Evolutionary conservation across 176 grass and related monocot genomes (phyloP).

Genomic region (Ensete glaucum): DNA sequence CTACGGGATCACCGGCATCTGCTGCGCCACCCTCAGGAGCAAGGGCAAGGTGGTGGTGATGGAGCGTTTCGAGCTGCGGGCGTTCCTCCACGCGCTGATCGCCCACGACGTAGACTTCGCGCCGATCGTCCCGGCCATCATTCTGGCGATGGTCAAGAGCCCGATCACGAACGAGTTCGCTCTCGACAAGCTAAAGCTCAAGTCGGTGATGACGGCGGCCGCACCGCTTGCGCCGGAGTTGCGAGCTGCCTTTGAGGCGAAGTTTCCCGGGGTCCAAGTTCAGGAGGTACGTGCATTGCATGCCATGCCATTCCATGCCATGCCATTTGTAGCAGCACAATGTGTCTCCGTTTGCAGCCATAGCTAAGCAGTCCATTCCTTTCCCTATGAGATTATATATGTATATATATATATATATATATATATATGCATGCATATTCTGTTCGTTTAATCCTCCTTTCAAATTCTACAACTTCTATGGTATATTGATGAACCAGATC

Average conservation of each 20-base stretch:
- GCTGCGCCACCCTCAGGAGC: slow-evolving; percentile 58
- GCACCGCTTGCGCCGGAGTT: slow-evolving; percentile 63
- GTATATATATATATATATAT: too few species aligned
- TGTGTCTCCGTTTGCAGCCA: too few species aligned
- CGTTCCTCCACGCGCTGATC: slow-evolving; percentile 47
- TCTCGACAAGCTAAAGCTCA: slow-evolving; percentile 33
- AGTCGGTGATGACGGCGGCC: slow-evolving; percentile 69
- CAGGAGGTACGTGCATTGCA: slow-evolving; percentile 34
- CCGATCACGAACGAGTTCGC: slow-evolving; percentile 44
- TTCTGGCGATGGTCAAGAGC: slow-evolving; percentile 84
- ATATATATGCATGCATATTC: too few species aligned
- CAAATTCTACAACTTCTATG: too few species aligned
- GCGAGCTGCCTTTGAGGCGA: slow-evolving; percentile 47
- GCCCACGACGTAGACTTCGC: slow-evolving; percentile 60
- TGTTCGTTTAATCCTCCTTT: too few species aligned
- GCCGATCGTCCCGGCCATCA: slow-evolving; percentile 60
- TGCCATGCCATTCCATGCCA: background rate
- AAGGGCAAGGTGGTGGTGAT: slow-evolving; percentile 91
- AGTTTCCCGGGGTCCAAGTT: slow-evolving; percentile 64
- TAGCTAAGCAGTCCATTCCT: too few species aligned
- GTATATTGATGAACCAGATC: background rate
- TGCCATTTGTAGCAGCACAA: background rate
- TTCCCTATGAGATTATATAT: too few species aligned
- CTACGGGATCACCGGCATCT: slow-evolving; percentile 85
- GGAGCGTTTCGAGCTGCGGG: slow-evolving; percentile 60